Evolutionary conservation across 306 rosid species (phyloP).

Genomic region (Senna tora): DNA sequence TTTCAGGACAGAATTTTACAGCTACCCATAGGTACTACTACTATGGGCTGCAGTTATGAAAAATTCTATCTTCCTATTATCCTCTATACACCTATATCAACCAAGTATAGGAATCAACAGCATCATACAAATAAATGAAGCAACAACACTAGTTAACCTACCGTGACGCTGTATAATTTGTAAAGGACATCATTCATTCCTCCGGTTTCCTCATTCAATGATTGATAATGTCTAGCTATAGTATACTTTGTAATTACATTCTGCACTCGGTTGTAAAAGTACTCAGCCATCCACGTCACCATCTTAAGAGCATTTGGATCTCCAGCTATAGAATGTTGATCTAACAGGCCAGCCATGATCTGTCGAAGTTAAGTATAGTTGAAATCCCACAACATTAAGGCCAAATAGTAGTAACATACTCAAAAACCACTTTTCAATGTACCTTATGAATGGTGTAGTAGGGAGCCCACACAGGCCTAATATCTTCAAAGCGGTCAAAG

Average conservation of each 20-base stretch:
- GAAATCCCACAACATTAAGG: conserved; percentile 14
- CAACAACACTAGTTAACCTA: conserved; percentile 43
- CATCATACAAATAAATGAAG: conserved; percentile 8
- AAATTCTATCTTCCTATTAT: background rate
- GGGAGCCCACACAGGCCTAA: conserved; percentile 70
- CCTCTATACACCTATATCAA: background rate
- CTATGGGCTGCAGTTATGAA: background rate
- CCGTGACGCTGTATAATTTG: conserved; percentile 70
- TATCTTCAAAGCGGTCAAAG: conserved; percentile 68
- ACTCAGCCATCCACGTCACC: conserved; percentile 81
- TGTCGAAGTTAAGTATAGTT: conserved; percentile 43
- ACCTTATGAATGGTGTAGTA: conserved; percentile 88
- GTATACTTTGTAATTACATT: conserved; percentile 61
- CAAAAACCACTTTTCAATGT: conserved; percentile 13
- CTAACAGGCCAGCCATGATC: conserved; percentile 89
- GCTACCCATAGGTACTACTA: background rate
- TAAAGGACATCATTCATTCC: conserved; percentile 99
- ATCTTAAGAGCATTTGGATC: conserved; percentile 66
- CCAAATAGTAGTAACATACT: conserved; percentile 21
- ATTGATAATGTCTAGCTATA: conserved; percentile 59
- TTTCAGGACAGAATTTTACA: conserved; percentile 27
- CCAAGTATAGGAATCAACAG: background rate
- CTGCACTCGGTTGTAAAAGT: conserved; percentile 82
- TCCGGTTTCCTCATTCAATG: conserved; percentile 86
- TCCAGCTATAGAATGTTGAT: conserved; percentile 72